phyloP scores from a whole-genome alignment of 2,329 filamentous ascomycete genomes.

The Paraconiothyrium sp. region DNA sequence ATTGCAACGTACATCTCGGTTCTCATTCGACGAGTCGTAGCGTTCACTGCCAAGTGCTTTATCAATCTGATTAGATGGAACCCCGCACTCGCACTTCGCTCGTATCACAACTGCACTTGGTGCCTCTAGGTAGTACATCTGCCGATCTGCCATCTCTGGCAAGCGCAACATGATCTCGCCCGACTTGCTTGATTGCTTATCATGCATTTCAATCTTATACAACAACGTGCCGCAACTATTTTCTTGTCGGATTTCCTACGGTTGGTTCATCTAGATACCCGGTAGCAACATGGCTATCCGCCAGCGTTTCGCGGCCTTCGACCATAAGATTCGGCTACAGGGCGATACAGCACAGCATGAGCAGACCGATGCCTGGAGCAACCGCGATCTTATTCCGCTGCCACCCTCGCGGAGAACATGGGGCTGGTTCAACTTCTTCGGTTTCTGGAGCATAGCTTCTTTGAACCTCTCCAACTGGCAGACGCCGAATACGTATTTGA shows the following conservation, averaged over 20 bases:
- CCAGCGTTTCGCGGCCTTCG: slow-evolving; percentile 33
- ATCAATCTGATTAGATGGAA: slow-evolving; percentile 17
- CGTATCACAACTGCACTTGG: background rate
- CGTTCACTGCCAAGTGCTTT: slow-evolving; percentile 1
- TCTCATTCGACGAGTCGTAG: background rate
- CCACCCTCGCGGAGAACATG: slow-evolving; percentile 53
- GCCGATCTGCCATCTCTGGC: background rate
- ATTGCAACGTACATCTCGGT: background rate
- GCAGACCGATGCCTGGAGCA: slow-evolving; percentile 56
- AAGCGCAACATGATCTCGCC: background rate
- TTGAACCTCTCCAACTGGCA: slow-evolving; percentile 59
- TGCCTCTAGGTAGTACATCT: too few species aligned
- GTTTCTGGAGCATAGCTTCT: slow-evolving; percentile 53
- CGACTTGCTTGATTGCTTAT: slow-evolving; percentile 2
- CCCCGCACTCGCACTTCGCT: slow-evolving; percentile 5
- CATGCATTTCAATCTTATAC: background rate
- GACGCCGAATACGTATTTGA: slow-evolving; percentile 58
- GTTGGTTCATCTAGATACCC: background rate
- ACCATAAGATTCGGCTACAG: slow-evolving; percentile 48
- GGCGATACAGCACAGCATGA: slow-evolving; percentile 55
- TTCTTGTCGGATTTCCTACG: too few species aligned
- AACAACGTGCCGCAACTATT: background rate
- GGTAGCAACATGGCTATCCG: slow-evolving; percentile 16
- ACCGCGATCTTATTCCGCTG: slow-evolving; percentile 51
- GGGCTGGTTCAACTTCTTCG: slow-evolving; percentile 56